Evolutionary conservation across 2,329 filamentous ascomycete genomes (phyloP).

Genomic region (Madurella mycetomatis): DNA sequence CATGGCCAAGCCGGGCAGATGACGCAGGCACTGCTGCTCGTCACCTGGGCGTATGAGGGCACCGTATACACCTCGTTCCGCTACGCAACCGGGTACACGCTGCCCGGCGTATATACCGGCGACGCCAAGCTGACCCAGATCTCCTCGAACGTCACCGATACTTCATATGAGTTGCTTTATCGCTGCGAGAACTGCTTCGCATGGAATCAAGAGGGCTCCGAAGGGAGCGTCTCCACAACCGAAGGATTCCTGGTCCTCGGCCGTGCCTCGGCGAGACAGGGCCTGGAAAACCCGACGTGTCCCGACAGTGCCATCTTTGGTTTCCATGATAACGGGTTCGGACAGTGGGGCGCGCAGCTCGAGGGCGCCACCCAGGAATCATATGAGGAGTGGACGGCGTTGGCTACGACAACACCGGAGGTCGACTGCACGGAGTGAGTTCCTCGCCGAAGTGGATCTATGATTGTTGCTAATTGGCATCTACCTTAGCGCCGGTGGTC

Average conservation of each 20-base stretch:
- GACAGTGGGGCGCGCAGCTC: constrained; percentile 47
- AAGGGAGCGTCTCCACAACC: constrained; percentile 42
- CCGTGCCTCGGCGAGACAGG: constrained; percentile 49
- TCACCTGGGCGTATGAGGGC: constrained; percentile 52
- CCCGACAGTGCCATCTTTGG: constrained; percentile 42
- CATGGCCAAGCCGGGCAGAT: constrained; percentile 48
- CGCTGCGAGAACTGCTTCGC: constrained; percentile 55
- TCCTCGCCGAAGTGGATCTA: neutral
- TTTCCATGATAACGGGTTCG: constrained; percentile 51
- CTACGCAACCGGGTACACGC: constrained; percentile 54
- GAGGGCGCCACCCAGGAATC: constrained; percentile 36
- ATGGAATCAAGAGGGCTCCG: constrained; percentile 48
- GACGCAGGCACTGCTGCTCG: constrained; percentile 53
- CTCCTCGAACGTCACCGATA: constrained; percentile 52
- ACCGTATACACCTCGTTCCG: constrained; percentile 55
- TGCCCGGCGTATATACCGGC: constrained; percentile 56
- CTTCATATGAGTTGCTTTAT: constrained; percentile 60
- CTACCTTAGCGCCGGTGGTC: constrained; percentile 1
- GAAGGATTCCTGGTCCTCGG: constrained; percentile 46
- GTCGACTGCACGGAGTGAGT: constrained; percentile 23
- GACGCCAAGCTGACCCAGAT: constrained; percentile 59
- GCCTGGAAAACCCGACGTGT: constrained; percentile 40
- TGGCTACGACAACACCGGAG: constrained; percentile 37
- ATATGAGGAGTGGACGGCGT: constrained; percentile 41
- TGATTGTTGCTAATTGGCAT: neutral